Evolutionary conservation across 2,329 filamentous ascomycete species (phyloP), one percentile per base, ranked within the genome.

Genomic region (Hypomyces perniciosus): DNA sequence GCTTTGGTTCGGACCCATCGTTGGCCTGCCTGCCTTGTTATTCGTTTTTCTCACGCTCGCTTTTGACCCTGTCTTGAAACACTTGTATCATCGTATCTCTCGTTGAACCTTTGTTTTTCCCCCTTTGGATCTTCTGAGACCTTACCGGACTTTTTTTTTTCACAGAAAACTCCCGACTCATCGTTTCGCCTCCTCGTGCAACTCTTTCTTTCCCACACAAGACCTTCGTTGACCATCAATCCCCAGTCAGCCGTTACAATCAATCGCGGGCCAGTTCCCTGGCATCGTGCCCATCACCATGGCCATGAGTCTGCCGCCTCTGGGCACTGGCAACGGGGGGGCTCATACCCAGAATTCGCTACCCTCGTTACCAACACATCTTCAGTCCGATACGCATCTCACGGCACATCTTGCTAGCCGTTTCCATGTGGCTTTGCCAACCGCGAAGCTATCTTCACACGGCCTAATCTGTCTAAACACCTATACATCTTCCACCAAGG

Each of bases 381-480:
- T 85, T 46, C 85, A 90, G 71, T 84, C 83, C 59, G 86, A 89
- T 62, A 87, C 85, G 42, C 85, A 90, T 63, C 75, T 92, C 59
- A 93, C 88, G 4, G 86, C 86, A 47, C 88, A 92, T 68, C 80
- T 93, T 55, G 89, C 88, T 60, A 90, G 81, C 68, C 90, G 92
- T 48, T 99, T 96, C 69, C 93, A 99, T 72, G 87, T 95, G 48
- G 87, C 88, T 48, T 75, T 93, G 53, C 90, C 93, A 8, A 95
- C 91, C 1, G 90, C 93, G 48, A 83, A 83, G 44, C 81, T 99
- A 13, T 96, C 91, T 1, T 95, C 90, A 1, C 91, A 97, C 66
- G 93, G 86, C 44, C 79, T 97, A 60, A 86, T 99, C 64, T 87
- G 88, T 47, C 76, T 99, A 57, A 99, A 99, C 74, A 99, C 91